Conservation (phyloP, 257 asterid species). For the Mentha longifolia region DNA sequence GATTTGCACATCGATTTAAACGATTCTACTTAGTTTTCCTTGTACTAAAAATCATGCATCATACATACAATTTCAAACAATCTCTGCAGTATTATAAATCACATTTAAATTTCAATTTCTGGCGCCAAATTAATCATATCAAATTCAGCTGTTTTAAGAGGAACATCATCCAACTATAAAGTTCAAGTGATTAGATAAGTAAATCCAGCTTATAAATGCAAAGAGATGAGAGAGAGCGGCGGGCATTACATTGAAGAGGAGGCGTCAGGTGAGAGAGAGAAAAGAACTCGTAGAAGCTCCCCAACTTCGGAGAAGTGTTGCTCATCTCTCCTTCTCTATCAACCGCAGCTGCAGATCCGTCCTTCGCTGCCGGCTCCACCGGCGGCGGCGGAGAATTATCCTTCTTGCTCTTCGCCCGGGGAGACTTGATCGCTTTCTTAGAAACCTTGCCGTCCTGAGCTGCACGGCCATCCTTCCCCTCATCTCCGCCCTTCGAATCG, state of each 20-base stretch:
- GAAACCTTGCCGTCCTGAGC: constrained; percentile 53
- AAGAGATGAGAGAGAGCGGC: neutral
- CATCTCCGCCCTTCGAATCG: constrained; percentile 40
- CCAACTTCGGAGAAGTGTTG: constrained; percentile 79
- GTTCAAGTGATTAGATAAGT: neutral
- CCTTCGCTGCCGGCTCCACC: constrained; percentile 39
- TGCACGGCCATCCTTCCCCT: constrained; percentile 51
- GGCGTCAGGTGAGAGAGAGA: constrained; percentile 98
- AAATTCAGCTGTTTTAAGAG: neutral
- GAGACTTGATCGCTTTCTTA: constrained; percentile 66
- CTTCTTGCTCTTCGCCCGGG: constrained; percentile 42
- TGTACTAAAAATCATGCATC: neutral
- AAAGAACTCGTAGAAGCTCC: constrained; percentile 94
- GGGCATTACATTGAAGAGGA: constrained; percentile 78
- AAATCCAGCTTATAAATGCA: neutral
- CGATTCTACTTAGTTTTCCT: neutral
- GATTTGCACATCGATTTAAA: neutral
- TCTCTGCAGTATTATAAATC: neutral
- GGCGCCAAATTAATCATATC: neutral
- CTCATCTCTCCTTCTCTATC: constrained; percentile 88
- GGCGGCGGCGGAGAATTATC: constrained; percentile 62
- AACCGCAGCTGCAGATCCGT: constrained; percentile 41
- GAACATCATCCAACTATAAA: neutral
- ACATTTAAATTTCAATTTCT: neutral
- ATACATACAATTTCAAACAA: neutral